Evolutionary conservation across 2,329 filamentous ascomycete species (phyloP).

Genomic region (Myrmaecium sp.): DNA sequence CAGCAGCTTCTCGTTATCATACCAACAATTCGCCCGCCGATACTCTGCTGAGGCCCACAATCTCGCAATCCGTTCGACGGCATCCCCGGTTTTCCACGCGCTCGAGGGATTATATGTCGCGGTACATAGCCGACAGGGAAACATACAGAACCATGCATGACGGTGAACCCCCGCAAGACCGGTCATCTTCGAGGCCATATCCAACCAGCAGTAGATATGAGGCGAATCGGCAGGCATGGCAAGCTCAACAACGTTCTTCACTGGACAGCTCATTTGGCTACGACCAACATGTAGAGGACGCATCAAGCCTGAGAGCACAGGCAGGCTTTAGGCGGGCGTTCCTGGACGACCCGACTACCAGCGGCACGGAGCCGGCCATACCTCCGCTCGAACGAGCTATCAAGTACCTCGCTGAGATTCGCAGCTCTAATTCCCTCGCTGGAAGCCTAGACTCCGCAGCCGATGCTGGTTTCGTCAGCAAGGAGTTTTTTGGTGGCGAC

Average conservation of each 20-base stretch:
- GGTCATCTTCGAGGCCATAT: neutral
- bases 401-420: conserved; percentile 42
- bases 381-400: conserved; percentile 39
- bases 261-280: too few relatives aligned
- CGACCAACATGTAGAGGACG: conserved; percentile 5
- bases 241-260: conserved; percentile 6
- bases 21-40: conserved; percentile 13
- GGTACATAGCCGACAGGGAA: conserved; percentile 25
- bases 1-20: conserved; percentile 8
- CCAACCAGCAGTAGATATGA: conserved; percentile 7
- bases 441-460: conserved; percentile 37
- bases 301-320: neutral
- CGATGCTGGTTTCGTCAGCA: conserved; percentile 34
- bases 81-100: conserved; percentile 22
- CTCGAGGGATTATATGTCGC: conserved; percentile 20
- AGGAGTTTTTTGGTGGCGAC: conserved; percentile 35
- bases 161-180: conserved; percentile 11
- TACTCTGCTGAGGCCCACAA: conserved; percentile 20
- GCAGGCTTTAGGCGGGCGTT: too few relatives aligned
- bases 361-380: conserved; percentile 10
- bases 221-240: conserved; percentile 10
- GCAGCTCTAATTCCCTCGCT: conserved; percentile 34
- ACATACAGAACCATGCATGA: conserved; percentile 7
- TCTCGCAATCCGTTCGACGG: conserved; percentile 23
- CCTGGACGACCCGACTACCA: conserved; percentile 11